Percentiles rank a stretch among this genome's conserved stretches.
Evolutionary conservation across 345 rosid genomes (phyloP).

Genomic region (Rhodamnia rubescens): DNA sequence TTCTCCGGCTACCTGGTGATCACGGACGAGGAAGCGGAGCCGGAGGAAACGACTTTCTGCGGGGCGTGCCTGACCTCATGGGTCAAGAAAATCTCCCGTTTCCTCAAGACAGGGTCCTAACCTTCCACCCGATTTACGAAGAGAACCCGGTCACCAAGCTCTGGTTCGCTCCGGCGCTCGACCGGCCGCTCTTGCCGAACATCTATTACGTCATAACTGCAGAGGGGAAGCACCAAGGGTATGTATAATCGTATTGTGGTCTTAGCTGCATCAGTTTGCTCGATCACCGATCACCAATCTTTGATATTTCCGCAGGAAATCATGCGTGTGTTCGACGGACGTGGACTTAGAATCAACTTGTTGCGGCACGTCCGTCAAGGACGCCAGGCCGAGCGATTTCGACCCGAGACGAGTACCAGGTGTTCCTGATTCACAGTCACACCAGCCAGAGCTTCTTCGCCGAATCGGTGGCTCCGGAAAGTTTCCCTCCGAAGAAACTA

Average conservation of each 20-base stretch:
- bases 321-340: slow-evolving; percentile 37
- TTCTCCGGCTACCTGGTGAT: slow-evolving; percentile 50
- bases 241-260: not conserved
- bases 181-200: slow-evolving; percentile 52
- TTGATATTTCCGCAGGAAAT: not conserved
- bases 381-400: slow-evolving; percentile 44
- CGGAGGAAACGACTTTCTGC: slow-evolving; percentile 40
- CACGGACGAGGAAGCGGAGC: slow-evolving; percentile 58
- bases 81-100: slow-evolving; percentile 46
- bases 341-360: slow-evolving; percentile 38
- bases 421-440: slow-evolving; percentile 41
- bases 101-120: slow-evolving; percentile 55
- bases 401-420: slow-evolving; percentile 52
- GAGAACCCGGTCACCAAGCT: slow-evolving; percentile 30
- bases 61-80: slow-evolving; percentile 28
- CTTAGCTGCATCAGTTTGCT: not conserved
- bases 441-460: slow-evolving; percentile 31
- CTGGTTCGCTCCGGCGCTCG: slow-evolving; percentile 65
- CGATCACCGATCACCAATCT: not conserved
- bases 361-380: slow-evolving; percentile 29
- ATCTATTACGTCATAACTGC: slow-evolving; percentile 29
- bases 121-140: slow-evolving; percentile 24
- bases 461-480: slow-evolving; percentile 38
- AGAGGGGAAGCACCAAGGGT: slow-evolving; percentile 23
- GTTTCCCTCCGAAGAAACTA: slow-evolving; percentile 46